Evolutionary conservation across 2,329 filamentous ascomycete species (phyloP).

Genomic region (Coniochaeta sp.): DNA sequence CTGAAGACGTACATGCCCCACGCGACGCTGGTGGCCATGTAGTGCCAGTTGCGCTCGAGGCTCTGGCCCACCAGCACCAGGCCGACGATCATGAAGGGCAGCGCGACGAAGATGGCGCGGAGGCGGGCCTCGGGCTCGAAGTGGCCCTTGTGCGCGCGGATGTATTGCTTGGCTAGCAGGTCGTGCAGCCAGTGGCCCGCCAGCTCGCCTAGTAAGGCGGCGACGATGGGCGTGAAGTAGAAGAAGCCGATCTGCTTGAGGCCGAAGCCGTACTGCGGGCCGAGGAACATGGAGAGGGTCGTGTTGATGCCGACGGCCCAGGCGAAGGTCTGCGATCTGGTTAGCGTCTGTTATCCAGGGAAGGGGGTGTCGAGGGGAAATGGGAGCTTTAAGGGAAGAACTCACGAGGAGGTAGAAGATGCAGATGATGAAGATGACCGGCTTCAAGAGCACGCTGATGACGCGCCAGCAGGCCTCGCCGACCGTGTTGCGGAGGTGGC

Average conservation of each 20-base stretch:
- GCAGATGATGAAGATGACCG: constrained; percentile 26
- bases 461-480: constrained; percentile 30
- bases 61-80: constrained; percentile 45
- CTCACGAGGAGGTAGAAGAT: constrained; percentile 27
- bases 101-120: constrained; percentile 35
- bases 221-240: constrained; percentile 52
- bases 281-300: constrained; percentile 43
- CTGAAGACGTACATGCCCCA: constrained; percentile 51
- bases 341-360: background rate
- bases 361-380: constrained; percentile 1
- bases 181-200: constrained; percentile 52
- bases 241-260: constrained; percentile 44
- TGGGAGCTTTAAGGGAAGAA: background rate
- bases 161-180: constrained; percentile 34
- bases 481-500: constrained; percentile 30
- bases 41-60: constrained; percentile 42
- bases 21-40: constrained; percentile 37
- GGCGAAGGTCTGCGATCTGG: constrained; percentile 28
- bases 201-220: constrained; percentile 43
- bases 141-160: constrained; percentile 36
- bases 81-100: constrained; percentile 40
- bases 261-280: constrained; percentile 41
- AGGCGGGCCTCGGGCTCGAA: constrained; percentile 52
- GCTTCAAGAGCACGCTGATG: constrained; percentile 29
- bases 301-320: constrained; percentile 51